phyloP scores from a whole-genome alignment of 805 yeast species.

The Candida hispaniensis region DNA sequence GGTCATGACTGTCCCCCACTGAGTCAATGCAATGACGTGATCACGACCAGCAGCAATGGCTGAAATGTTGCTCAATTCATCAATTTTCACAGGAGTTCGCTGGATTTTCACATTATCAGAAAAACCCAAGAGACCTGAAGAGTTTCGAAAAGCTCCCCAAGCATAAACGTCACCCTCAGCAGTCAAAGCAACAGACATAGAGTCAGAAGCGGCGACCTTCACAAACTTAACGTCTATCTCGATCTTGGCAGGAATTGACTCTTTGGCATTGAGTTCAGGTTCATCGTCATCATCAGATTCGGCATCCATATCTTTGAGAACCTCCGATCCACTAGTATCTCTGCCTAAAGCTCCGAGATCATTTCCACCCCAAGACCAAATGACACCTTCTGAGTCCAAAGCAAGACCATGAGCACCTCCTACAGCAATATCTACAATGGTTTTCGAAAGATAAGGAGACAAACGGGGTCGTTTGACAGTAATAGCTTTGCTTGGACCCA shows the following conservation, averaged over 20 bases:
- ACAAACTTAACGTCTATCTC: conserved; percentile 49
- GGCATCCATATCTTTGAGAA: conserved; percentile 54
- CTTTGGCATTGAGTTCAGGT: conserved; percentile 78
- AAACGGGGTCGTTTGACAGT: conserved; percentile 93
- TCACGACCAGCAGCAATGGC: conserved; percentile 90
- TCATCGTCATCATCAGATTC: conserved; percentile 55
- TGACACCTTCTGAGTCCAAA: conserved; percentile 55
- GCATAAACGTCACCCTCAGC: conserved; percentile 84
- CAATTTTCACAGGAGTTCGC: conserved; percentile 52
- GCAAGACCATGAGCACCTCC: conserved; percentile 96
- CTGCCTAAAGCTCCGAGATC: conserved; percentile 90
- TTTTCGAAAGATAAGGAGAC: conserved; percentile 48
- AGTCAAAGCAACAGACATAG: conserved; percentile 68
- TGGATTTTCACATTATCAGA: conserved; percentile 55
- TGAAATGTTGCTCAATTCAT: conserved; percentile 53
- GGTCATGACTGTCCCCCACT: conserved; percentile 77
- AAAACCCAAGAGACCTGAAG: conserved; percentile 81
- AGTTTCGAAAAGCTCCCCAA: conserved; percentile 83
- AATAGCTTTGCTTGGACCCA: conserved; percentile 88
- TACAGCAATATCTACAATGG: conserved; percentile 76
- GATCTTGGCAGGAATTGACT: conserved; percentile 79
- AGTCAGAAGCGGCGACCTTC: conserved; percentile 86
- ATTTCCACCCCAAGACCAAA: conserved; percentile 99
- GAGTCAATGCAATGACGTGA: conserved; percentile 74
- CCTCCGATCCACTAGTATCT: conserved; percentile 52